These are phyloP conservation scores for Juglanconis juglandina DNA, from an alignment of 2,329 filamentous ascomycete species.

Conservation along the genomic window DNA sequence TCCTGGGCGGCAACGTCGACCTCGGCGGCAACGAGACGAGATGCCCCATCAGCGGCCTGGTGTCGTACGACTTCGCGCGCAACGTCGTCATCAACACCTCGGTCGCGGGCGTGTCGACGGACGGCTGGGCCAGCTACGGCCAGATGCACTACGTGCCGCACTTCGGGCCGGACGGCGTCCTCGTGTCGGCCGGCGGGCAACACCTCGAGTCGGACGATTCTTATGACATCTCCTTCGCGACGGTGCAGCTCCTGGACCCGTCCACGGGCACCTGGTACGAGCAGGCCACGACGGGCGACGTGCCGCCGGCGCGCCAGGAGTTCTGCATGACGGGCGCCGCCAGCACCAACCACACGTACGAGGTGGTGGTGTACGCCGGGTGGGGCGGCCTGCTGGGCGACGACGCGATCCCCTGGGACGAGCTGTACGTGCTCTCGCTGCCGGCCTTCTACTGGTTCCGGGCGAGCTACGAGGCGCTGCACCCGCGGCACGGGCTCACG, in stretches of 20 bases:
- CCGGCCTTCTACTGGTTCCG: conserved; percentile 25
- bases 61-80: conserved; percentile 9
- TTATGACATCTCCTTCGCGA: conserved; percentile 13
- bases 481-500: conserved; percentile 21
- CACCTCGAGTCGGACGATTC: background rate
- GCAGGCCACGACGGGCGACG: conserved; percentile 20
- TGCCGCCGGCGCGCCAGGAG: conserved; percentile 19
- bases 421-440: conserved; percentile 23
- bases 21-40: background rate
- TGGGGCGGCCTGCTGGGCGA: conserved; percentile 21
- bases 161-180: conserved; percentile 11
- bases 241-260: conserved; percentile 20
- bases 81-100: conserved; percentile 1
- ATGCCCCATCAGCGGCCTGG: conserved; percentile 5
- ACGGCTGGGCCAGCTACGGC: background rate
- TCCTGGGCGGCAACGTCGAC: conserved; percentile 5
- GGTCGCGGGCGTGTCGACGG: conserved; percentile 2
- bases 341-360: conserved; percentile 22
- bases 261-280: conserved; percentile 20
- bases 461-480: conserved; percentile 20
- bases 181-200: background rate
- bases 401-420: conserved; percentile 19
- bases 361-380: conserved; percentile 24
- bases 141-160: conserved; percentile 10
- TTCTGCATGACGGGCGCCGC: conserved; percentile 23